These are phyloP conservation scores for Microstegium vimineum DNA, from an alignment of 176 grass and related monocot genomes.

Conservation along the genomic window DNA sequence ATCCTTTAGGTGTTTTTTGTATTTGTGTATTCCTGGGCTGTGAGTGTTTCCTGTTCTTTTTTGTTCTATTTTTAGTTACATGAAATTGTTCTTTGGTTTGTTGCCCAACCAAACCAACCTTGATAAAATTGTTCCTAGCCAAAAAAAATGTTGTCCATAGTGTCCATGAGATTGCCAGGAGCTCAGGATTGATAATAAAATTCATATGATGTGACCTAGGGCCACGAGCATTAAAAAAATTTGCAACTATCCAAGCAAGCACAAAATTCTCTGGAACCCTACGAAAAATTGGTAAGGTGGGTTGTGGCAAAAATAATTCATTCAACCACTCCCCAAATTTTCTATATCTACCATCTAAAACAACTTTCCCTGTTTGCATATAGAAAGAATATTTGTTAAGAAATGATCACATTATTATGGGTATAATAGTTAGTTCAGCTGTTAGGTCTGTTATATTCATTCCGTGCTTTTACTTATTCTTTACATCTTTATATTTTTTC, in stretches of 20 bases:
- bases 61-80: background rate
- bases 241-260: background rate
- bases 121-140: background rate
- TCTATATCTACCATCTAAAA: background rate
- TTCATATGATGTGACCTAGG: background rate
- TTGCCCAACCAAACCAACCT: background rate
- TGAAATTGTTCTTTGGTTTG: background rate
- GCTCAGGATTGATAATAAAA: background rate
- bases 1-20: background rate
- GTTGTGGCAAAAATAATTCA: background rate
- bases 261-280: background rate
- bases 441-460: background rate
- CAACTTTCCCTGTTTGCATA: background rate
- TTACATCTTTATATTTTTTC: background rate
- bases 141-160: background rate
- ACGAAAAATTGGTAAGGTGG: background rate
- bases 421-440: background rate
- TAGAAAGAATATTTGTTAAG: background rate
- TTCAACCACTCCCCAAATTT: background rate
- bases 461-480: background rate
- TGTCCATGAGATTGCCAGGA: background rate
- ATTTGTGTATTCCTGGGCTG: background rate
- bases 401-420: background rate
- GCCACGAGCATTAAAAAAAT: background rate
- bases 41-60: background rate